Evolutionary conservation across 129 eudicot genomes (phyloP).

Genomic region (Helichrysum umbraculigerum): DNA sequence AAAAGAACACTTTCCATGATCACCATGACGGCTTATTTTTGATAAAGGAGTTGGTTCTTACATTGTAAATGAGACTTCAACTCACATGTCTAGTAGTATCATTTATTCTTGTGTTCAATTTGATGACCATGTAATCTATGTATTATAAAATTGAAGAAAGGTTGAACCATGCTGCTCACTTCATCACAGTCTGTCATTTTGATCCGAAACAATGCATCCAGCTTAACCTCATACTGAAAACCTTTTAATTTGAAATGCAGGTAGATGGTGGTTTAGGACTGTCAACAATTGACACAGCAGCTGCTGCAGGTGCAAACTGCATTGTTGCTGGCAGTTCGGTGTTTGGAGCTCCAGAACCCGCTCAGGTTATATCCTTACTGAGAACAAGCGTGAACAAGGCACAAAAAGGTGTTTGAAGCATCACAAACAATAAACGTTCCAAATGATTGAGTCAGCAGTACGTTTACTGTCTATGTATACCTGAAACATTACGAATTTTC

Average conservation of each 20-base stretch:
- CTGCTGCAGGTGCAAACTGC: conserved; percentile 91
- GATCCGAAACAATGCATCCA: background rate
- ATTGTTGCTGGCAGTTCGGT: conserved; percentile 98
- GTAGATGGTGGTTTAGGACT: conserved; percentile 99
- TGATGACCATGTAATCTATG: background rate
- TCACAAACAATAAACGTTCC: background rate
- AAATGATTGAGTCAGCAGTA: conserved; percentile 10
- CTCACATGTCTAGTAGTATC: background rate
- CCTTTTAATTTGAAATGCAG: conserved; percentile 36
- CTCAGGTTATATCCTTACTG: conserved; percentile 65
- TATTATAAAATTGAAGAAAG: too few species aligned
- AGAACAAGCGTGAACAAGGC: conserved; percentile 62
- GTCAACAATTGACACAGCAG: conserved; percentile 78
- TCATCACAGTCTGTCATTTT: background rate
- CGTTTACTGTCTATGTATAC: background rate
- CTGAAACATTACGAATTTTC: background rate
- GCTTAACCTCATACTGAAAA: background rate
- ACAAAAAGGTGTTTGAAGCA: conserved; percentile 1
- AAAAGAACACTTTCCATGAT: background rate
- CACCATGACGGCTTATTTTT: background rate
- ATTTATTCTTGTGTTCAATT: background rate
- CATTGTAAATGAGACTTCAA: background rate
- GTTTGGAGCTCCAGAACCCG: conserved; percentile 90
- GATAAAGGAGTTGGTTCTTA: background rate
- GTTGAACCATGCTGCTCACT: background rate